Conservation (phyloP, 208 protist genomes). For the Histomonas meleagridis region DNA sequence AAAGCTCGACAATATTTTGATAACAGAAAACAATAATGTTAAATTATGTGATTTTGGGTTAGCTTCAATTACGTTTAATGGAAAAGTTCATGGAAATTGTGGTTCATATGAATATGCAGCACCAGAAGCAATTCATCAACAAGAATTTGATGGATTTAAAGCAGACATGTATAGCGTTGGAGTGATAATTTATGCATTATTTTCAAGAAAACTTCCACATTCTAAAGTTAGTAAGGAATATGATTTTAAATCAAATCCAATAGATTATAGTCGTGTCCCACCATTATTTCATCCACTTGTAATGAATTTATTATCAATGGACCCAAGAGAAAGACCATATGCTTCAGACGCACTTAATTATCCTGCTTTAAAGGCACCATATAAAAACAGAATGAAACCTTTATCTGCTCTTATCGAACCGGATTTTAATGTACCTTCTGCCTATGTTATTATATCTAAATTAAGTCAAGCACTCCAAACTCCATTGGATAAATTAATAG, state of each 20-base stretch:
- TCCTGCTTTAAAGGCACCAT: too few species aligned
- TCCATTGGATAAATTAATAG: background rate
- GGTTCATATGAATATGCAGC: background rate
- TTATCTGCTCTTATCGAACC: background rate
- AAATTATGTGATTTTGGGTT: background rate
- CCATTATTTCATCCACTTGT: background rate
- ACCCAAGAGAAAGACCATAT: background rate
- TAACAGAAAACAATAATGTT: background rate
- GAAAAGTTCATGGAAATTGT: background rate
- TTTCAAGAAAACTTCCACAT: background rate
- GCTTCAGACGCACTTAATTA: background rate
- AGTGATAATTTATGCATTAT: background rate
- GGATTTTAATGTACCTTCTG: background rate
- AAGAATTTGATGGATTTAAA: constrained; percentile 22
- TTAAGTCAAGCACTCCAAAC: background rate
- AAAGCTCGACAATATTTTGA: background rate
- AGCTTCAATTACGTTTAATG: background rate
- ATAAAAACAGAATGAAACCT: too few species aligned
- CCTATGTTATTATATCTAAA: too few species aligned
- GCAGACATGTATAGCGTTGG: background rate
- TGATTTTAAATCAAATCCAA: background rate
- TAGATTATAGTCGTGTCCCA: background rate
- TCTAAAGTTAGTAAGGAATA: background rate
- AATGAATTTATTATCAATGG: background rate
- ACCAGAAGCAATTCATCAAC: background rate